These are phyloP conservation scores for Ilex paraguariensis DNA, from an alignment of 305 asterid species.

Conservation along the genomic window DNA sequence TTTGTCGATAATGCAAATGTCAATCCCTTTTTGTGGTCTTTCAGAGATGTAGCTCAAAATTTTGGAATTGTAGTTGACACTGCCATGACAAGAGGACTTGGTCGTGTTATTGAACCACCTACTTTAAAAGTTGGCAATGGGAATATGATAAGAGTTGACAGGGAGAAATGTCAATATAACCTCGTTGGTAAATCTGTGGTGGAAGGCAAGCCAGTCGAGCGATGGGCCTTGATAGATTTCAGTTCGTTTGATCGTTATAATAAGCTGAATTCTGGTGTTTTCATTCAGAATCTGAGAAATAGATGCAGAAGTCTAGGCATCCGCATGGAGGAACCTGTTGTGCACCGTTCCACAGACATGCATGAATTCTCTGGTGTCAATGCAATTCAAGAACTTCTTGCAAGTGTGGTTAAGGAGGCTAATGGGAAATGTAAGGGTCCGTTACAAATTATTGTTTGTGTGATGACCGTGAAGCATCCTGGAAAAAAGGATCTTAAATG, in stretches of 20 bases:
- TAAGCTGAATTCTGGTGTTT: constrained; percentile 13
- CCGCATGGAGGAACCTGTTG: constrained; percentile 43
- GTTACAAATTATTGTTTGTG: constrained; percentile 47
- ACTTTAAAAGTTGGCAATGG: constrained; percentile 32
- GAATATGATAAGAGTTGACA: constrained; percentile 34
- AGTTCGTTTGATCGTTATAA: constrained; percentile 10
- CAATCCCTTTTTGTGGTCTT: constrained; percentile 2
- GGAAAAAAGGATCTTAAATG: constrained; percentile 61
- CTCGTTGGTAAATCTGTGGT: constrained; percentile 44
- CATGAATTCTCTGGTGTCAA: constrained; percentile 28
- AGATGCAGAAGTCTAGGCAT: constrained; percentile 39
- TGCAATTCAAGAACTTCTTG: constrained; percentile 35
- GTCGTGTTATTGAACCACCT: constrained; percentile 53
- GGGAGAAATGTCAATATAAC: constrained; percentile 51
- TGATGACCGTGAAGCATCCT: constrained; percentile 40
- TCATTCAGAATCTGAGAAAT: constrained; percentile 27
- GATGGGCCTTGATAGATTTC: constrained; percentile 61
- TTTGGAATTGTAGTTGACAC: constrained; percentile 40
- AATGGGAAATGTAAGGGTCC: constrained; percentile 15
- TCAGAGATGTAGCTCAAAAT: constrained; percentile 32
- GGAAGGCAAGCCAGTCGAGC: constrained; percentile 35
- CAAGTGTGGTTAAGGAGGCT: constrained; percentile 27
- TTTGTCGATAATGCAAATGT: no score
- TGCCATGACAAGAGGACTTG: constrained; percentile 43
- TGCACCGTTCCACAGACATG: constrained; percentile 25